Base-by-base conservation (phyloP, 805 yeast genomes). In the Barnettozyma siamensis region DNA sequence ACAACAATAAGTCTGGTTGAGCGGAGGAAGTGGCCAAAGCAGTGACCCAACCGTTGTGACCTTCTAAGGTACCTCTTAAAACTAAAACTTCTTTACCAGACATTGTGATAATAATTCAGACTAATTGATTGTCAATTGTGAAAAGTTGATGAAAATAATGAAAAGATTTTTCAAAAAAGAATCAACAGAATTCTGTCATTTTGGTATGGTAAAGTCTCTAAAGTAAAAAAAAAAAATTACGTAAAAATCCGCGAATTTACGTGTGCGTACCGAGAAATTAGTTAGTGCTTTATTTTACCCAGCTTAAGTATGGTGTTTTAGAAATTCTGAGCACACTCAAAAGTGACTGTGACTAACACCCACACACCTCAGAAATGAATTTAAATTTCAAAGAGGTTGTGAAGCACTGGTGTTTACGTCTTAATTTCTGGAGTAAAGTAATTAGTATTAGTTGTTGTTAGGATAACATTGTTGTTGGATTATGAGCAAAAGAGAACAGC, bases 61-160 rank as follows among this genome's bases (percentile, higher is more conserved):
- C 96, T 78, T 91, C 97, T 71, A 93, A 84, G 82, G 98, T 87
- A 72, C 98, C 99, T 83, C 98, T 89, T 73, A 93, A 86, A 73
- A 91, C 96, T 78, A 91, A 81, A 82, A 89, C 95, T 86, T 89
- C 97, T 73, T 78, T 83, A 65, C 77, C 78, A 72, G 88, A 76
- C 89, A 83, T 83, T 60, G 49, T 64, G 33, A 43, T 11, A 26
- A 8, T 11, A 26, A 26, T 26, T 26, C 29, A 44, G 35, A 44
- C 21, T 33, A 32, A 31, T 37, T 33, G 38, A 38, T 34, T 30
- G 28, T n/a, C 16, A 8, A 18, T 15, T 16, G 16, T 13, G 11
- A 19, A n/a, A 13, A 21, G 19, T 28, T 12, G 30, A 29, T 16
- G n/a, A 16, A 24, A 24, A 13, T 30, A 24, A 11, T 15, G 10